A percentile compares a stretch with the other conserved stretches of the same genome.
Conservation (phyloP, 805 yeast species). For the Yarrowia sp. region DNA sequence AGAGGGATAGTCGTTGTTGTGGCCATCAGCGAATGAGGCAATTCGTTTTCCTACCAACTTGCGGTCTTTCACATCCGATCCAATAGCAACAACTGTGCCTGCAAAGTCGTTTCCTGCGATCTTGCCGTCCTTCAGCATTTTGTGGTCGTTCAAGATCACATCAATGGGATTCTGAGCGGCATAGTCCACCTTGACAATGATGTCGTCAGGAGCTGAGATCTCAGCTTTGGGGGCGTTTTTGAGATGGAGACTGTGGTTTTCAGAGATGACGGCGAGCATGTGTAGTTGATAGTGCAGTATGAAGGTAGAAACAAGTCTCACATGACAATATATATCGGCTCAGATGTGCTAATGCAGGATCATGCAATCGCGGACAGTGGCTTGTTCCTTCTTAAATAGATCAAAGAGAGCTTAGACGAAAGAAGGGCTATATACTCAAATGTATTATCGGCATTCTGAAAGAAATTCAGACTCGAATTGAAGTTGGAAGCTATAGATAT, state of each 20-base stretch:
- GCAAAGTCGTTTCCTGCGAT: constrained; percentile 3
- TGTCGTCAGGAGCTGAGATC: background rate
- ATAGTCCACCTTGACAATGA: constrained; percentile 10
- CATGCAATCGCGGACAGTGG: background rate
- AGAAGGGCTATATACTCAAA: no score
- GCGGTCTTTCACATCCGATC: background rate
- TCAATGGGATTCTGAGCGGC: constrained; percentile 21
- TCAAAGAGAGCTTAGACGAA: no score
- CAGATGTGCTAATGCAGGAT: background rate
- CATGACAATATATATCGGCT: background rate
- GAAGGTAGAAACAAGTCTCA: background rate
- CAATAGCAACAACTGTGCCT: constrained; percentile 2
- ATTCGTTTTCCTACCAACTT: constrained; percentile 6
- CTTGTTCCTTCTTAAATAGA: no score
- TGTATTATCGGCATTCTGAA: no score
- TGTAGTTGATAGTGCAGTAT: background rate
- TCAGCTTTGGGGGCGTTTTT: background rate
- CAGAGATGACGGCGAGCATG: constrained; percentile 4
- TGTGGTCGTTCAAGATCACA: background rate
- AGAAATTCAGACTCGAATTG: no score
- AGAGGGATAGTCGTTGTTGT: background rate
- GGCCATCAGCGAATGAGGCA: constrained; percentile 12
- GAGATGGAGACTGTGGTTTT: background rate
- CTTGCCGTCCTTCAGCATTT: background rate
- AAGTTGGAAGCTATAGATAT: no score